These are phyloP conservation scores for Tylopilus intermedius DNA, from an alignment of 768 basidiomycete genomes.

Conservation along the genomic window DNA sequence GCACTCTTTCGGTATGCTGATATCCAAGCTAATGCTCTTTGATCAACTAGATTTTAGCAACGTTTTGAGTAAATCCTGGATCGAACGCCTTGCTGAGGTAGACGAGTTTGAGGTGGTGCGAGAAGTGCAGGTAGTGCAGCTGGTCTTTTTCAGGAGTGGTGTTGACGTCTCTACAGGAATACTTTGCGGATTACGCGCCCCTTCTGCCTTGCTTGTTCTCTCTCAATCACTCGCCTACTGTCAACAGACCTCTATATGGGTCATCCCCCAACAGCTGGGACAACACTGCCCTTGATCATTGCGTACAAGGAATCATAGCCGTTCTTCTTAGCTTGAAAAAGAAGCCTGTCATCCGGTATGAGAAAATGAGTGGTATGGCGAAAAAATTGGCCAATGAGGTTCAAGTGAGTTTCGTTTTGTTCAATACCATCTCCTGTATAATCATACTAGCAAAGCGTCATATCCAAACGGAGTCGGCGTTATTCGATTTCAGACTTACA, in stretches of 20 bases:
- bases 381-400: constrained; percentile 84
- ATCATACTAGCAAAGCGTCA: constrained; percentile 49
- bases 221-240: constrained; percentile 67
- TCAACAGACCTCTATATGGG: constrained; percentile 64
- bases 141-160: neutral
- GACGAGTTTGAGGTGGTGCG: constrained; percentile 96
- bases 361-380: constrained; percentile 89
- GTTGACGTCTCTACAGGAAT: constrained; percentile 58
- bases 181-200: constrained; percentile 94
- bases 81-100: constrained; percentile 88
- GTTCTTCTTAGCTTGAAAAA: constrained; percentile 93
- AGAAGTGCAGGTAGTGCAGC: constrained; percentile 80
- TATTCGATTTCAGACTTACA: constrained; percentile 91
- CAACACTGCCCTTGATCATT: constrained; percentile 63
- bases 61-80: constrained; percentile 79
- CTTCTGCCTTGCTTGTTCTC: constrained; percentile 85
- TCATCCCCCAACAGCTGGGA: constrained; percentile 72
- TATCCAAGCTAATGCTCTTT: constrained; percentile 15
- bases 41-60: constrained; percentile 83
- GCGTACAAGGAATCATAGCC: constrained; percentile 76
- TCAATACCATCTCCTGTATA: neutral
- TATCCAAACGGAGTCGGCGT: constrained; percentile 70
- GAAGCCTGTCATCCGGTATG: constrained; percentile 90
- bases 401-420: constrained; percentile 45
- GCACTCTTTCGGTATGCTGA: constrained; percentile 37